Percentiles rank a stretch among this genome's conserved stretches.
phyloP scores from a whole-genome alignment of 352 stramenopile genomes.

The Pythium graminicola region DNA sequence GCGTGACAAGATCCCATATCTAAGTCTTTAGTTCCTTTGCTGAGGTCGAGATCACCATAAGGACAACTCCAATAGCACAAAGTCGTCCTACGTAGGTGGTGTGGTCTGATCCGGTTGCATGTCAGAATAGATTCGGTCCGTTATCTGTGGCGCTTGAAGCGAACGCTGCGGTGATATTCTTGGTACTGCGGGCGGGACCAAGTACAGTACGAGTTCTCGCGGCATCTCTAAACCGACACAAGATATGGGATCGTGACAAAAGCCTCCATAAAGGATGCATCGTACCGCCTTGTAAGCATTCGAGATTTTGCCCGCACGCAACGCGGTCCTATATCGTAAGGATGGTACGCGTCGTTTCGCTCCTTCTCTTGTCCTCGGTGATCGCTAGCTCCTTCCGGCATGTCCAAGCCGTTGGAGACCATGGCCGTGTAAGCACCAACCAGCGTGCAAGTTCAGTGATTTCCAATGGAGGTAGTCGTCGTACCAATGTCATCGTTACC shows the following conservation, averaged over 20 bases:
- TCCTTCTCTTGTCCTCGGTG: constrained; percentile 5
- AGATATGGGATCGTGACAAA: neutral
- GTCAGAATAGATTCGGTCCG: too few relatives aligned
- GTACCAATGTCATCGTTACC: constrained; percentile 46
- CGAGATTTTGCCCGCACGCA: constrained; percentile 6
- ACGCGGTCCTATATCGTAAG: constrained; percentile 4
- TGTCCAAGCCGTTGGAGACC: neutral
- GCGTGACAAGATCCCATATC: too few relatives aligned
- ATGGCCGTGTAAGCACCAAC: constrained; percentile 4
- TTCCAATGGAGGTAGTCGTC: constrained; percentile 11
- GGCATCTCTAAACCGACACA: neutral
- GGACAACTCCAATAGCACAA: too few relatives aligned
- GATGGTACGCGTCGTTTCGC: constrained; percentile 13
- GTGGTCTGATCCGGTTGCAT: too few relatives aligned
- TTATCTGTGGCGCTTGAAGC: too few relatives aligned
- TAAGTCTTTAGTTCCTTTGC: too few relatives aligned
- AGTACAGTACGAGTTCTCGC: too few relatives aligned
- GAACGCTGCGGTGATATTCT: too few relatives aligned
- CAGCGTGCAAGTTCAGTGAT: constrained; percentile 19
- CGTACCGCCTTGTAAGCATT: neutral
- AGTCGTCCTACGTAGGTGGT: too few relatives aligned
- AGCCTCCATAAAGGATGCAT: neutral
- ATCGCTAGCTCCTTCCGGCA: neutral
- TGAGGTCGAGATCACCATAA: too few relatives aligned
- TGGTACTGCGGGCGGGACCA: too few relatives aligned